Percentiles rank a stretch among this genome's conserved stretches.
Conservation (phyloP, 2,329 filamentous ascomycete species). For the Beauveria australis region DNA sequence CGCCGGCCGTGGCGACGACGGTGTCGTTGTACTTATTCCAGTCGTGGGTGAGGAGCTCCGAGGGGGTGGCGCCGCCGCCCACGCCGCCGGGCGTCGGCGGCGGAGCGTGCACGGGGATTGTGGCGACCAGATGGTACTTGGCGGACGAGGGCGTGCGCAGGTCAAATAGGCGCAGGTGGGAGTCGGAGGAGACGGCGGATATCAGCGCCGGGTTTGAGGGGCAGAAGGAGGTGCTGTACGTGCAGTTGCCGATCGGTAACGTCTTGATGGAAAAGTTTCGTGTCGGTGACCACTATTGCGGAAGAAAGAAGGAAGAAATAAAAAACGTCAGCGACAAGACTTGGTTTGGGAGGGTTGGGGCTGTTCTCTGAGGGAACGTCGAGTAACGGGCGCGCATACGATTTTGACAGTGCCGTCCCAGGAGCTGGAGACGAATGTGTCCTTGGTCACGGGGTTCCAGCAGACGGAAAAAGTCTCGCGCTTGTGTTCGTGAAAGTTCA, state of each 20-base stretch:
- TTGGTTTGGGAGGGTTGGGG: not conserved
- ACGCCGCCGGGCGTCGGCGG: constrained; percentile 24
- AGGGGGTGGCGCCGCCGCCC: constrained; percentile 34
- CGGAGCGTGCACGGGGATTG: constrained; percentile 72
- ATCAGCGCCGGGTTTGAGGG: constrained; percentile 80
- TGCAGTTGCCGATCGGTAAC: constrained; percentile 85
- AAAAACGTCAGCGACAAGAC: not conserved
- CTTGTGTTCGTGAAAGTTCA: constrained; percentile 88
- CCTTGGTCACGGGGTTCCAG: constrained; percentile 89
- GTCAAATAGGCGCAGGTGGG: constrained; percentile 83
- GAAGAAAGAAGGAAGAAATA: not conserved
- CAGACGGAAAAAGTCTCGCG: constrained; percentile 86
- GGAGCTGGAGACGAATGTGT: constrained; percentile 81
- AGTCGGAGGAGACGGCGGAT: constrained; percentile 83
- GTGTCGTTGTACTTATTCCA: constrained; percentile 97
- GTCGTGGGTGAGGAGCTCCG: constrained; percentile 87
- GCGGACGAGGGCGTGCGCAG: constrained; percentile 78
- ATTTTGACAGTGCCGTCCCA: constrained; percentile 97
- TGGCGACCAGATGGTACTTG: constrained; percentile 75
- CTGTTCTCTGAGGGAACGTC: not conserved
- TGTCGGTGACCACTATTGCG: constrained; percentile 69
- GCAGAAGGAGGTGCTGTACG: constrained; percentile 86
- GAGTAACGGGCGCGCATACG: constrained; percentile 30
- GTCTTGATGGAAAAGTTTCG: constrained; percentile 68
- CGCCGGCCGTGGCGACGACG: constrained; percentile 78